Evolutionary conservation across 2,329 filamentous ascomycete genomes (phyloP), one percentile per base, ranked within the genome.

Genomic region (Orbilia javanica): DNA sequence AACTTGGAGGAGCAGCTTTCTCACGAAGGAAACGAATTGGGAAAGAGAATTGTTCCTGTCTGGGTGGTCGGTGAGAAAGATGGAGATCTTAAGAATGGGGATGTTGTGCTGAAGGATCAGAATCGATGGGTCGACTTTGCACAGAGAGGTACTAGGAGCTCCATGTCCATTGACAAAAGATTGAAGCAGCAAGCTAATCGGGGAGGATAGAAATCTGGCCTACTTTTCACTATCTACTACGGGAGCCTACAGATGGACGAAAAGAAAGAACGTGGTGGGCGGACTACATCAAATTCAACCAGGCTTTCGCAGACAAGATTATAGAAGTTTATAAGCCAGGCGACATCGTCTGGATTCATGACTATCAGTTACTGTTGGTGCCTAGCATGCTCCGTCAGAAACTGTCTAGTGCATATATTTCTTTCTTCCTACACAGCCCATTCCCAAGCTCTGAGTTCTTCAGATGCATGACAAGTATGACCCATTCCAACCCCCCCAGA

Each of bases 361-460:
- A 98, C 85, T 97, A 97, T 84, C 94, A 97, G 83, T 89, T 98
- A 57, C 90, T 98, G 84, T 87, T 98, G 25, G 88, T 98, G 3
- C 95, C 96, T 1, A 94, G 90, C 84, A 90, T 98, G 86, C 86
- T 98, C 75, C 91, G 95, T 57, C 94, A 97, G 84, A 90, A 92
- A 48, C 87, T 94, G 18, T 93, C 94, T 3, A 93, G 94, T 84
- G 93, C 97, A 85, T 96, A 97, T 86, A 94, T 97, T 83, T 92
- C 93, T 67, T 97, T 97, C 86, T 98, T 93, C 86, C 87, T 98
- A 55, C 95, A 98, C 84, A 91, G 93, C 53, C 95, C 95, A 0
- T 98, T 98, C 84, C 95, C 95, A 36, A 97, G 94, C 85, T 97
- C 93, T 87, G 96, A 98, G 84, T 97, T 97, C 83, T 89, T 97